Conservation (phyloP, 768 basidiomycete species). For the Tulasnella sp. region DNA sequence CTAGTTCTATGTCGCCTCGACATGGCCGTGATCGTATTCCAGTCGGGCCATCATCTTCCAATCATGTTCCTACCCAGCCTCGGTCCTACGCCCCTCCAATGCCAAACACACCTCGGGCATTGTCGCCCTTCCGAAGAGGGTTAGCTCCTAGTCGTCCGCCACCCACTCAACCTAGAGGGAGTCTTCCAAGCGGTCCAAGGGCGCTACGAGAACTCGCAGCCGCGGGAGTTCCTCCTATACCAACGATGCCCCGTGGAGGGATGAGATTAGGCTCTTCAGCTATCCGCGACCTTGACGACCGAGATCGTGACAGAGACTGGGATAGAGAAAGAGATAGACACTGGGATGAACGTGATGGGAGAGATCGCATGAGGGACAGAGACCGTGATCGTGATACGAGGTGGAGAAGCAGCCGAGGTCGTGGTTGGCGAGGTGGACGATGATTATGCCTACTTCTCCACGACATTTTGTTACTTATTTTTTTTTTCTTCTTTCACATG, state of each 20-base stretch:
- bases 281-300: no score
- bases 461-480: no score
- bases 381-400: not conserved
- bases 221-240: not conserved
- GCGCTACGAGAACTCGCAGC: no score
- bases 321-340: constrained; percentile 1
- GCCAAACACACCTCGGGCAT: constrained; percentile 7
- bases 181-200: no score
- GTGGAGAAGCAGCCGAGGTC: not conserved
- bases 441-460: no score
- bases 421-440: not conserved
- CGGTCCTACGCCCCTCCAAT: not conserved
- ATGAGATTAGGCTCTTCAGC: not conserved
- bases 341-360: not conserved
- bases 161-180: no score
- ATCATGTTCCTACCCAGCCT: not conserved
- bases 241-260: not conserved
- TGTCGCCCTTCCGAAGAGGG: no score
- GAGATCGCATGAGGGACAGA: constrained; percentile 1
- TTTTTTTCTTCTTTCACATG: no score
- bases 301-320: constrained; percentile 1
- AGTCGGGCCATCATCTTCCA: not conserved
- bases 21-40: not conserved
- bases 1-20: not conserved
- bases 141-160: no score